Base-by-base conservation (phyloP, 495 filamentous ascomycete genomes). In the Xylaria acuta region DNA sequence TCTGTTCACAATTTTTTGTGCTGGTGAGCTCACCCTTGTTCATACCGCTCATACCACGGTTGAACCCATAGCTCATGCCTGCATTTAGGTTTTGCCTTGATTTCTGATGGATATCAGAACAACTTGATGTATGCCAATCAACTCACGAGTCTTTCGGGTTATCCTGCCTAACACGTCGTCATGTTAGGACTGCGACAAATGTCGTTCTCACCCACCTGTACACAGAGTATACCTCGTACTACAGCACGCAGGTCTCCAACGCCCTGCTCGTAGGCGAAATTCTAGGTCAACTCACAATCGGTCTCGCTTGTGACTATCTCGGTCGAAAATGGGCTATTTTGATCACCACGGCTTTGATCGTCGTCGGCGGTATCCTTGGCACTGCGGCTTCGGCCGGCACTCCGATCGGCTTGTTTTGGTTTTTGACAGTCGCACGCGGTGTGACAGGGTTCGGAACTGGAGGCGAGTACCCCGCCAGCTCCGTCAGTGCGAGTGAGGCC, bases 81-180 rank as follows among this genome's bases (percentile, higher is more conserved):
- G 12, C 20, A 25, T 71, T n/a, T 82, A 32, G 86, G 86, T n/a
- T 83, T 82, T 68, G 86, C 86, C 9, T 75, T 87, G 25, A 84
- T 88, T 67, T 86, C 84, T 22, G 86, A 87, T 82, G 86, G 86
- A 62, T 87, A 87, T 65, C 85, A 87, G 64, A 87, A 86, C 63
- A 86, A 84, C 51, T 71, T 86, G n/a, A 88, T 87, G 85, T 69
- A 69, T 12, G 54, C 9, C 38, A 36, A n/a, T 49, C 30, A 49
- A 1, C 22, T 49, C 40, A 60, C 12, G 25, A 60, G 22, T 38
- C 18, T 25, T 40, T 1, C 25, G 25, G 7, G 32, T 1, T 1
- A 49, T 32, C 22, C 18, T 54, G 20, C 12, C 54, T 60, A 49
- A 69, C 54, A 45, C n/a, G 1, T 32, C 20, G n/a, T 8, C 43